Evolutionary conservation across 2,329 filamentous ascomycete species (phyloP).

Genomic region (Sporothrix dimorphospora): DNA sequence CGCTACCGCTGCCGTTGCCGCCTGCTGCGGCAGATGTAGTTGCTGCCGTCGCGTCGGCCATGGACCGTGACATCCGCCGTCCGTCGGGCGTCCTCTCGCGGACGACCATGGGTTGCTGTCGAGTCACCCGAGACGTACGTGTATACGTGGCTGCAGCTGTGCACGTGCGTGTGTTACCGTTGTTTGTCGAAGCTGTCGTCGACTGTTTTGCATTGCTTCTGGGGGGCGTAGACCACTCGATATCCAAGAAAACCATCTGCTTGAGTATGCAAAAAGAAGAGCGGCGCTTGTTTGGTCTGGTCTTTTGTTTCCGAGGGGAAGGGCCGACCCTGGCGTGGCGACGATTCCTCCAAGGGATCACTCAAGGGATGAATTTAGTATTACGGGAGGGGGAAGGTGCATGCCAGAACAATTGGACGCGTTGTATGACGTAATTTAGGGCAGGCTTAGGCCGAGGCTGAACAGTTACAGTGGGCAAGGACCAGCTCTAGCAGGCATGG

Average conservation of each 20-base stretch:
- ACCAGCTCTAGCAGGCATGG: conserved; percentile 1
- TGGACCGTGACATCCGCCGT: neutral
- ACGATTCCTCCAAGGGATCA: neutral
- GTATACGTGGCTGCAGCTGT: neutral
- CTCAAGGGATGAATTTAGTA: neutral
- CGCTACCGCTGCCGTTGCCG: neutral
- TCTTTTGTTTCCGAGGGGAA: neutral
- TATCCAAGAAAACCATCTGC: neutral
- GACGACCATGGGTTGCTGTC: neutral
- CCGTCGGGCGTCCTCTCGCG: conserved; percentile 20
- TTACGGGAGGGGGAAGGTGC: conserved; percentile 5
- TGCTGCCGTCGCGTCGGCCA: conserved; percentile 8
- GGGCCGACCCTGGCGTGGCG: neutral
- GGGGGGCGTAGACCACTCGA: neutral
- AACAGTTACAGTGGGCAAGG: neutral
- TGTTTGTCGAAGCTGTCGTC: conserved; percentile 9
- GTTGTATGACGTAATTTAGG: conserved; percentile 25
- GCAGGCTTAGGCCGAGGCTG: conserved; percentile 8
- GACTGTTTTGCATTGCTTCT: neutral
- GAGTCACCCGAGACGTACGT: neutral
- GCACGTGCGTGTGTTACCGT: neutral
- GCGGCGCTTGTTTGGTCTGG: neutral
- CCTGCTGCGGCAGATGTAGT: neutral
- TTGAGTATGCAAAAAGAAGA: neutral
- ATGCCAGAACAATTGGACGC: conserved; percentile 5